Evolutionary conservation across 2,329 filamentous ascomycete species (phyloP).

Genomic region (Dactylellina sp.): DNA sequence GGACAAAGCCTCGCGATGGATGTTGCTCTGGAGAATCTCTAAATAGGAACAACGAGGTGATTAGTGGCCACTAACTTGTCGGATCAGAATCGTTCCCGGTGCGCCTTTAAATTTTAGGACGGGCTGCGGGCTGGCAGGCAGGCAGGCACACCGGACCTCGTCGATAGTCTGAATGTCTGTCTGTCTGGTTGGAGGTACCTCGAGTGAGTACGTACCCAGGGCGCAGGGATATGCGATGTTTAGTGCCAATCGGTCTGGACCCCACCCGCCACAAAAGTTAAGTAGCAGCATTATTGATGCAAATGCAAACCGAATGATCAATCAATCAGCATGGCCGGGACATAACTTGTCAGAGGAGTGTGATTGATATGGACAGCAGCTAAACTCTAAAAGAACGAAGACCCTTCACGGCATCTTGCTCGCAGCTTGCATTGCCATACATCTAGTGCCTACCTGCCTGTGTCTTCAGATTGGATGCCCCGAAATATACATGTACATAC

Average conservation of each 20-base stretch:
- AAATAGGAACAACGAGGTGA: conserved; percentile 53
- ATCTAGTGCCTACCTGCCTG: neutral
- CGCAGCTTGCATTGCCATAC: conserved; percentile 50
- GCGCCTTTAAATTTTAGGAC: conserved; percentile 49
- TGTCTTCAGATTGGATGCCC: no score
- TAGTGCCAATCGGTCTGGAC: conserved; percentile 51
- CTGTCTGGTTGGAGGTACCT: no score
- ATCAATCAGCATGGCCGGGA: conserved; percentile 21
- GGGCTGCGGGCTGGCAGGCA: conserved; percentile 33
- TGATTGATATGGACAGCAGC: conserved; percentile 17
- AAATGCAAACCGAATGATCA: conserved; percentile 25
- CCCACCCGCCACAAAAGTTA: conserved; percentile 57
- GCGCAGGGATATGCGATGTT: conserved; percentile 37
- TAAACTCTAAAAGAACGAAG: conserved; percentile 48
- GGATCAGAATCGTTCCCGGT: no score
- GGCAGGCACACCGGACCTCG: no score
- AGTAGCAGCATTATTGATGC: conserved; percentile 14
- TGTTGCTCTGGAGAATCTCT: conserved; percentile 15
- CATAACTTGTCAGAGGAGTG: conserved; percentile 17
- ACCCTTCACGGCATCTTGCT: conserved; percentile 56
- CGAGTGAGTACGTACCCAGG: neutral
- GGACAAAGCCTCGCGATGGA: no score
- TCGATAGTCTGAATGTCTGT: no score
- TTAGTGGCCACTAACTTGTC: conserved; percentile 32
- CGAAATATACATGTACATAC: conserved; percentile 9